phyloP scores from a whole-genome alignment of 1,284 basidiomycete species.

The Marasmius fiardii region DNA sequence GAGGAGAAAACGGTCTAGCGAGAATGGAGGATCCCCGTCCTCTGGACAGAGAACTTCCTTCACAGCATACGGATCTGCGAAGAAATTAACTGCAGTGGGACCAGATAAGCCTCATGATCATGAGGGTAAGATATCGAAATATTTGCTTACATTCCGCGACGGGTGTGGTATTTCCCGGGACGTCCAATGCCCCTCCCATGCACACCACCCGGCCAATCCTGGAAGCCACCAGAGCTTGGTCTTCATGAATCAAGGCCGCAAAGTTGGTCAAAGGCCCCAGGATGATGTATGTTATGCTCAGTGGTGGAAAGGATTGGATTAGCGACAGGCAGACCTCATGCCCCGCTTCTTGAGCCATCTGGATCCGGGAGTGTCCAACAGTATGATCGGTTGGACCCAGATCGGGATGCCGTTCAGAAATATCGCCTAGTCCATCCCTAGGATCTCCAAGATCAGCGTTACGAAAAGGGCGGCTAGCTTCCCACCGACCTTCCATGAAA shows the following conservation, averaged over 20 bases:
- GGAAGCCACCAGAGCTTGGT: constrained; percentile 53
- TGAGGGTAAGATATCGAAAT: background rate
- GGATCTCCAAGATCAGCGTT: constrained; percentile 15
- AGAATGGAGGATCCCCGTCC: constrained; percentile 39
- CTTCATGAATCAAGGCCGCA: constrained; percentile 61
- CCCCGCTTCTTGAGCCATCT: constrained; percentile 50
- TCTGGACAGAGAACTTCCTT: constrained; percentile 53
- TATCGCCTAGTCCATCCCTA: constrained; percentile 81
- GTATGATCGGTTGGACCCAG: constrained; percentile 41
- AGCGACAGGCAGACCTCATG: constrained; percentile 69
- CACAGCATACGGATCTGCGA: constrained; percentile 88
- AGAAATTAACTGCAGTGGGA: constrained; percentile 80
- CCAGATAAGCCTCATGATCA: constrained; percentile 8
- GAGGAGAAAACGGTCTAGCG: constrained; percentile 65
- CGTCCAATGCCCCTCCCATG: constrained; percentile 97
- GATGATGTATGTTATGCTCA: constrained; percentile 79
- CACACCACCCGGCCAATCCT: constrained; percentile 74
- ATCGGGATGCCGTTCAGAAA: constrained; percentile 73
- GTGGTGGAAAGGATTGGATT: constrained; percentile 53
- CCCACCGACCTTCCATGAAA: constrained; percentile 72
- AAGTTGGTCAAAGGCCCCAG: constrained; percentile 91
- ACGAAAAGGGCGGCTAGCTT: constrained; percentile 2
- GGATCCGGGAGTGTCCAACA: constrained; percentile 29
- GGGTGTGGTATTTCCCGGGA: constrained; percentile 86
- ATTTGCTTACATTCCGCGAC: constrained; percentile 68